Evolutionary conservation across 192 early-diverging fungal species (phyloP), one percentile per base, ranked within the genome.

Genomic region (Dispira simplex): DNA sequence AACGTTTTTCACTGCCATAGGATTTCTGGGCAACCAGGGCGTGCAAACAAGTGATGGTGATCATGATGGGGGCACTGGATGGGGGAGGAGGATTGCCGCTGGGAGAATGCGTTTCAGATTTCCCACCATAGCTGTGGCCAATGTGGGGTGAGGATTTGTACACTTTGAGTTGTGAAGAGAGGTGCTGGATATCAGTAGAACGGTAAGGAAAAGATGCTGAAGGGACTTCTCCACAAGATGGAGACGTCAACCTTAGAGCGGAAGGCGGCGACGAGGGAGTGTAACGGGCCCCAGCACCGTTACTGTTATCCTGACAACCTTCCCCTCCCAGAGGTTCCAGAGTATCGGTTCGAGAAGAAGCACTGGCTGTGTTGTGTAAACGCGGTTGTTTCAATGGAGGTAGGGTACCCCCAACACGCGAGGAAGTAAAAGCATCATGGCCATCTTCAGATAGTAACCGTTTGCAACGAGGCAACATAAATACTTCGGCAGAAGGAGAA

Each of bases 1-100:
- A 89, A 4, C 93, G 81, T 69, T 93, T 96, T 69, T 96, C 93
- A 64, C 81, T 80, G 16, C 91, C 93, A 77, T 96, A 96, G 12
- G 90, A 92, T 75, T 96, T 96, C 76, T 96, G 93, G 8, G 88
- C 91, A 10, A 92, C 91, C 0, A 83, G 68, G 9, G 90, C 85
- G 59, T 91, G 88, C 53, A 85, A 77, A 68, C 90, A 86, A 20
- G 87, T 78, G 43, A 96, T 83, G n/a, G 90, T 90, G 8, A 83
- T 82, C 73, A 77, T 78, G 44, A 39, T 44, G 44, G 60, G 60
- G 20, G 16, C 8, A 5, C 13, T 27, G 26, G n/a, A 13, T 26
- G 13, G 16, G 90, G 91, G 75, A 20, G 25, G n/a, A 10, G 21
- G 55, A 57, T 14, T 27, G 21, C 20, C n/a, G 55, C 21, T 27